Conservation (phyloP, 768 basidiomycete genomes). For the Gautieria morchelliformis region DNA sequence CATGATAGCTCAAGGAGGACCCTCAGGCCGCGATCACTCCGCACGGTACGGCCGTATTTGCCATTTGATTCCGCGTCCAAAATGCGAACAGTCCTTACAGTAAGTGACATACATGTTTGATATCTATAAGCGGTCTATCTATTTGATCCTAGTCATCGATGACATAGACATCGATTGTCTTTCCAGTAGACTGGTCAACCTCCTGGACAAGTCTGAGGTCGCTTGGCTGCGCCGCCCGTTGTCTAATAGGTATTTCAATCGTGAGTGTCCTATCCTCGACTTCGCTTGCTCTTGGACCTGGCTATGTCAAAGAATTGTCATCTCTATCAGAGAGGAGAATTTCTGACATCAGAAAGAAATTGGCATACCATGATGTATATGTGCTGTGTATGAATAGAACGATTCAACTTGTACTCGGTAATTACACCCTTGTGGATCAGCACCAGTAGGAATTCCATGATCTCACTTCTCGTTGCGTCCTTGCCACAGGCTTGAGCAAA, state of each 20-base stretch:
- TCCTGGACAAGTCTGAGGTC: not conserved
- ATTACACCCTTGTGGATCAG: not conserved
- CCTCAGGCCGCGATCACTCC: too few species aligned
- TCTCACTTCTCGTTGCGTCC: not conserved
- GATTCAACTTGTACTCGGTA: not conserved
- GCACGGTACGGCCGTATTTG: too few species aligned
- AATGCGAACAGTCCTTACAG: too few species aligned
- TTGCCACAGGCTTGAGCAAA: not conserved
- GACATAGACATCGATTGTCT: not conserved
- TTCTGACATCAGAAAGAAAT: not conserved
- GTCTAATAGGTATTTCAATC: not conserved
- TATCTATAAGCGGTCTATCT: too few species aligned
- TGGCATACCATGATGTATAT: not conserved
- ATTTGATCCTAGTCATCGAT: not conserved
- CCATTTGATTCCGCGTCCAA: too few species aligned
- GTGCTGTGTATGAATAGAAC: not conserved
- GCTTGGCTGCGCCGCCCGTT: not conserved
- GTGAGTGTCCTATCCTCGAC: not conserved
- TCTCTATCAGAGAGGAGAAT: not conserved
- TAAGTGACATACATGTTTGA: too few species aligned
- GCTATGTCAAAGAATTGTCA: not conserved
- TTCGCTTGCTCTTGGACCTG: not conserved
- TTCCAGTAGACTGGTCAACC: not conserved
- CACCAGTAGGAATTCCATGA: not conserved
- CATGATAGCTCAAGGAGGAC: not conserved